Base-by-base conservation (phyloP, 768 basidiomycete species). In the Rhodotorula sphaerocarpa region DNA sequence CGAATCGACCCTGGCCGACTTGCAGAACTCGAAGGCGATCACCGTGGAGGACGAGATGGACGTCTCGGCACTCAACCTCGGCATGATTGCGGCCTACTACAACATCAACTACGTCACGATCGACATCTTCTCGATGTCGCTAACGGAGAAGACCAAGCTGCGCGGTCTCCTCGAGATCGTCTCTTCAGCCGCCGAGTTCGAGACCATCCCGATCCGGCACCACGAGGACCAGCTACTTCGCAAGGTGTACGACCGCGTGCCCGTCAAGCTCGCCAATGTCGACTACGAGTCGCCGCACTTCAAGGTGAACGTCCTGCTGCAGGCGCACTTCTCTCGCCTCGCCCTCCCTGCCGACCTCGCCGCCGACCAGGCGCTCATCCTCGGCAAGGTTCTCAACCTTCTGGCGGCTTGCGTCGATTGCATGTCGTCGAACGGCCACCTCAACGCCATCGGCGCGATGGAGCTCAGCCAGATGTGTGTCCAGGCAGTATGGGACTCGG, bases 391-490 rank as follows among this genome's bases (percentile, higher is more conserved):
- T 28, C 79, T 95, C 69, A 92, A 90, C 42, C 65, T 67, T 20
- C 61, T 68, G 39, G 90, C 90, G 15, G 93, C 93, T 2, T 93
- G 90, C 71, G 91, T 97, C 36, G 92, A 96, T 73, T 93, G 97
- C 60, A 91, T 97, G 90, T 91, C 89, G 4, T 91, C 89, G 41
- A 96, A 95, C 72, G 90, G 88, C 3, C 93, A 87, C 87, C 76
- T 97, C 71, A 92, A 84, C 72, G 95, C 93, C 1, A 77, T 96
- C 28, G 88, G 90, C 36, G 92, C 92, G 0, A 97, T 97, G 95
- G 93, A 99, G 75, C 76, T 97, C 50, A 88, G 88, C 14, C 95
- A 97, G 75, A 97, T 97, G 93, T 92, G 90, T 75, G 89, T 96
- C 7, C 95, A 97, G 75, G 90, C 87, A 0, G 84, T 93, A 76